These are phyloP conservation scores for Thyridium curvatum DNA, from an alignment of 2,329 filamentous ascomycete species.

Conservation along the genomic window DNA sequence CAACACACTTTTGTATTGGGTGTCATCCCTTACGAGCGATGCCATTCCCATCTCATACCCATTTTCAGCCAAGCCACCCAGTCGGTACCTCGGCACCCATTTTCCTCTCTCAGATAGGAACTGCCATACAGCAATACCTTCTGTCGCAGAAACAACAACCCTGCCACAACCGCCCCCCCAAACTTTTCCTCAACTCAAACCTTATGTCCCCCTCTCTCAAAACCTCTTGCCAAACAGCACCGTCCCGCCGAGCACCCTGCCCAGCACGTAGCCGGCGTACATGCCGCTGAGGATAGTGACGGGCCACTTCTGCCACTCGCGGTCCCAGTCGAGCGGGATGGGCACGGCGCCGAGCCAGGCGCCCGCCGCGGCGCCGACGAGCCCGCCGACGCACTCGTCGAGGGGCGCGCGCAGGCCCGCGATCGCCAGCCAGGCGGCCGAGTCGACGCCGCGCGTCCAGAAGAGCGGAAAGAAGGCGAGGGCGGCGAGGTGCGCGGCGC, in stretches of 20 bases:
- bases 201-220: conserved; percentile 4
- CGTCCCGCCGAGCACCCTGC: conserved; percentile 55
- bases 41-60: too few species aligned
- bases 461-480: conserved; percentile 74
- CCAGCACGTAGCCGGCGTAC: conserved; percentile 71
- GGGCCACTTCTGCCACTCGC: conserved; percentile 98
- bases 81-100: too few species aligned
- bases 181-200: not conserved
- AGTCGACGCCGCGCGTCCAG: conserved; percentile 78
- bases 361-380: conserved; percentile 71
- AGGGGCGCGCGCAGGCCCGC: conserved; percentile 63
- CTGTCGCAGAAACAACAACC: too few species aligned
- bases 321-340: conserved; percentile 95
- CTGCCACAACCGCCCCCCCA: not conserved
- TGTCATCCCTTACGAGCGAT: too few species aligned
- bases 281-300: conserved; percentile 82
- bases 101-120: too few species aligned
- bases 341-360: conserved; percentile 93
- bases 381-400: conserved; percentile 78
- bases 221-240: conserved; percentile 41
- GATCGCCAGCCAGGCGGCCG: conserved; percentile 62
- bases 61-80: too few species aligned
- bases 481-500: conserved; percentile 74
- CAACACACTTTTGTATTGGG: too few species aligned
- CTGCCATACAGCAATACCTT: too few species aligned